Percentiles rank a stretch among this genome's conserved stretches.
Conservation (phyloP, 768 basidiomycete genomes). For the Calvatia gigantea region DNA sequence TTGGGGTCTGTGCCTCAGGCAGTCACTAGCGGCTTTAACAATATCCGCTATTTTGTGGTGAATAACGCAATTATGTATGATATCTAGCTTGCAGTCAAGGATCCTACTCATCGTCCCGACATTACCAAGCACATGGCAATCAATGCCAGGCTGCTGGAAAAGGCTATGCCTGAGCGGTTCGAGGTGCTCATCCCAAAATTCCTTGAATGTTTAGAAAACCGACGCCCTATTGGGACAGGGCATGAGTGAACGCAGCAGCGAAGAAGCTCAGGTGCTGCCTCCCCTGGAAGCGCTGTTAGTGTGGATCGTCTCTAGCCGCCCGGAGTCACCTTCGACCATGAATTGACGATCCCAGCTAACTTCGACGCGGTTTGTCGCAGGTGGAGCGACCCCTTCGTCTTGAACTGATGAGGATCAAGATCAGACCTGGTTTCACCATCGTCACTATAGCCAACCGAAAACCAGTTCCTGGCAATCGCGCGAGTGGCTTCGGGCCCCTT, state of each 20-base stretch:
- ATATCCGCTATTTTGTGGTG: no score
- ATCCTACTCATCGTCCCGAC: background rate
- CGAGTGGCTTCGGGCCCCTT: conserved; percentile 20
- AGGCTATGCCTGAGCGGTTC: conserved; percentile 12
- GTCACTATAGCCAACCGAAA: conserved; percentile 17
- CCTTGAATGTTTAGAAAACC: conserved; percentile 9
- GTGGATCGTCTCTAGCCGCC: conserved; percentile 24
- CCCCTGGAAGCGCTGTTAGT: conserved; percentile 11
- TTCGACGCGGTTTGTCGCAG: conserved; percentile 9
- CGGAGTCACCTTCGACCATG: conserved; percentile 19
- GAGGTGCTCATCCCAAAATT: conserved; percentile 12
- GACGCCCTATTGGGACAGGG: conserved; percentile 13
- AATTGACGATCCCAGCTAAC: conserved; percentile 7
- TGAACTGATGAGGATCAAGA: conserved; percentile 5
- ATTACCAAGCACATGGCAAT: conserved; percentile 8
- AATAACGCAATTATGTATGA: no score
- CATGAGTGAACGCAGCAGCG: conserved; percentile 21
- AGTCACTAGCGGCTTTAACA: no score
- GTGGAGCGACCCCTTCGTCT: conserved; percentile 14
- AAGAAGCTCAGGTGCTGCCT: conserved; percentile 13
- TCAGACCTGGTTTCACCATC: background rate
- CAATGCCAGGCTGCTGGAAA: conserved; percentile 9
- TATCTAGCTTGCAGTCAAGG: no score
- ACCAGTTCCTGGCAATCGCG: conserved; percentile 10
- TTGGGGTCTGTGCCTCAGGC: no score